Conservation (phyloP, 176 grass and related monocot genomes). For the Oryza glaberrima region DNA sequence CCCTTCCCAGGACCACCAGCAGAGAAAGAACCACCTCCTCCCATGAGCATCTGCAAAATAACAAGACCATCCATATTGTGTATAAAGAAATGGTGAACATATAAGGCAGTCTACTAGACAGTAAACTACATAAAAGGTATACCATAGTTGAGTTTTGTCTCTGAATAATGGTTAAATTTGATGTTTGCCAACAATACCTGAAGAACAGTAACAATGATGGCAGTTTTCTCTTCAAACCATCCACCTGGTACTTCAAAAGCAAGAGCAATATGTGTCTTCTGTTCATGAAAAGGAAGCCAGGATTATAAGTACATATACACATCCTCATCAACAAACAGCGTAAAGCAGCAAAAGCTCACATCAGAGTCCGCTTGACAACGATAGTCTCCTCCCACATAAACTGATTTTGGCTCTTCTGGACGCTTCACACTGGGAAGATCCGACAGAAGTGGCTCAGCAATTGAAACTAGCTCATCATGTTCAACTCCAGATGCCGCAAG, state of each 20-base stretch:
- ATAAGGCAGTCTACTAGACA: background rate
- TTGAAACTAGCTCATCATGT: constrained; percentile 75
- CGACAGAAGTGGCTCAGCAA: constrained; percentile 63
- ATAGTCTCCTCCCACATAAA: constrained; percentile 79
- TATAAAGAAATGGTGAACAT: background rate
- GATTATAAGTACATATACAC: constrained; percentile 18
- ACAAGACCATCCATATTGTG: background rate
- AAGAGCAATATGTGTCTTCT: constrained; percentile 62
- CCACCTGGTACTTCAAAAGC: constrained; percentile 76
- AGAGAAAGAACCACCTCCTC: constrained; percentile 77
- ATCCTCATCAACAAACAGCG: constrained; percentile 11
- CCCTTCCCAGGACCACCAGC: constrained; percentile 79
- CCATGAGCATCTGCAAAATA: constrained; percentile 75
- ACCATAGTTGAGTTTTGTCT: background rate
- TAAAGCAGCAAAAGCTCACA: constrained; percentile 41
- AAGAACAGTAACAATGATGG: constrained; percentile 58
- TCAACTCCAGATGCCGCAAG: constrained; percentile 85
- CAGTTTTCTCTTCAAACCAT: constrained; percentile 64
- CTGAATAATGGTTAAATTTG: constrained; percentile 17
- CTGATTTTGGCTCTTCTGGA: constrained; percentile 63
- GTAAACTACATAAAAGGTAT: constrained; percentile 30
- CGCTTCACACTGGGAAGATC: constrained; percentile 63
- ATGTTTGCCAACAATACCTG: constrained; percentile 54
- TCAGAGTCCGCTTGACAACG: constrained; percentile 59
- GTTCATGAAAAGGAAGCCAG: background rate